Base-by-base conservation (phyloP, 163 green algal genomes). In the Scenedesmus sp. region DNA sequence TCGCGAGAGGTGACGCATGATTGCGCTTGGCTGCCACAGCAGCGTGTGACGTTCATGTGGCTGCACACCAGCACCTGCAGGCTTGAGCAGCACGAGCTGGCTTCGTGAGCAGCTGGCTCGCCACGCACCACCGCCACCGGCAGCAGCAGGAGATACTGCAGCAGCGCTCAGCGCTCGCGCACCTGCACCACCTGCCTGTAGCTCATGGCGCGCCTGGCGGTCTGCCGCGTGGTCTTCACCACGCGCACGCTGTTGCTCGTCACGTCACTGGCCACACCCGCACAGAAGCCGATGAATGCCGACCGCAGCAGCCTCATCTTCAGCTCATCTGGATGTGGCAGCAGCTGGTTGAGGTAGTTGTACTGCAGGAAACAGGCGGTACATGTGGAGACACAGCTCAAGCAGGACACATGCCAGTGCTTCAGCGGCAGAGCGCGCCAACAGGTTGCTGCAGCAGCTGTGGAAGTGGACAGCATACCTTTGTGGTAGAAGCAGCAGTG, bases 201-300 rank as follows among this genome's bases (percentile, higher is more conserved):
- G 78, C 78, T 91, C 35, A 87, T 87, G 9, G 78, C 35, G 2
- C 20, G 40, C 24, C 78, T 33, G 4, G 79, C 78, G 0, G 87
- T 91, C 78, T 91, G 87, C 37, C 87, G 78, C 2, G 78, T 87
- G 15, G 87, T 91, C 78, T 91, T 91, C 2, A 91, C n/a, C 3
- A 91, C 87, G 1, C 87, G 78, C 51, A 91, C 87, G 42, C 87
- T 88, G 83, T 88, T 88, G 49, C 72, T 85, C 20, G 72, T 44
- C 26, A 70, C 56, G 42, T 91, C 87, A 12, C 73, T 80, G 1
- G 43, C 73, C 3, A 91, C 78, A 18, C 87, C 87, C 2, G 78
- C 78, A 61, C 87, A 94, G 89, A 98, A 98, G n/a, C 97, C 97
- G 72, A 99, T 99, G 91, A 97, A 91, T 2, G 97, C 97, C 37